A percentile compares a stretch with the other conserved stretches of the same genome.
phyloP scores from a whole-genome alignment of 2,329 filamentous ascomycete genomes.

The Elsinoe ampelina region DNA sequence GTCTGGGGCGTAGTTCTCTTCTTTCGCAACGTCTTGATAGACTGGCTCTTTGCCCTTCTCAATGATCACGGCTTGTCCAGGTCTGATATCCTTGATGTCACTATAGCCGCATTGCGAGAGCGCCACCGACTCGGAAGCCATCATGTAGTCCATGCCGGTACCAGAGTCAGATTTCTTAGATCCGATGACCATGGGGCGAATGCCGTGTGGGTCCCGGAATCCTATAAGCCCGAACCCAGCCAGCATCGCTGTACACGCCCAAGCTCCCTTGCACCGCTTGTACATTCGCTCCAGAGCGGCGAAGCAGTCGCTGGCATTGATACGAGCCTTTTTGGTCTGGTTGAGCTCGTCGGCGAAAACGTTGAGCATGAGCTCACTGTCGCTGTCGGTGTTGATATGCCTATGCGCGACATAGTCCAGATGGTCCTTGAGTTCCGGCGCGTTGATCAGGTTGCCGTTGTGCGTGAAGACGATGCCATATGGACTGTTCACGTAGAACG shows the following conservation, averaged over 20 bases:
- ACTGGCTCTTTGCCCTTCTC: constrained; percentile 65
- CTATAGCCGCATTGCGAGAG: constrained; percentile 71
- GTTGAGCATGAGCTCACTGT: constrained; percentile 81
- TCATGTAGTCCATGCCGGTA: constrained; percentile 69
- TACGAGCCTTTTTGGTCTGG: constrained; percentile 70
- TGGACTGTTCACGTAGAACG: constrained; percentile 81
- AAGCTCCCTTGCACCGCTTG: constrained; percentile 61
- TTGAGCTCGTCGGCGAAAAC: constrained; percentile 76
- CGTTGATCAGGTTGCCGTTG: constrained; percentile 85
- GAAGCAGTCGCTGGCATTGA: constrained; percentile 71
- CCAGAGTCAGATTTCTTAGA: constrained; percentile 59
- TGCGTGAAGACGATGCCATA: constrained; percentile 75
- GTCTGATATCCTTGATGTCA: constrained; percentile 66
- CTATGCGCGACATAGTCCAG: constrained; percentile 71
- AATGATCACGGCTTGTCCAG: constrained; percentile 79
- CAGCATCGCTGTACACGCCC: constrained; percentile 73
- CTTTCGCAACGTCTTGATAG: constrained; percentile 64
- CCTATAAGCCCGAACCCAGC: constrained; percentile 72
- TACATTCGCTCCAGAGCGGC: constrained; percentile 64
- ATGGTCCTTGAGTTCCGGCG: constrained; percentile 57
- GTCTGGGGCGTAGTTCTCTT: constrained; percentile 67
- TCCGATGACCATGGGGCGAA: constrained; percentile 72
- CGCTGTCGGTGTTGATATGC: constrained; percentile 84
- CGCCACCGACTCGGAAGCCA: constrained; percentile 82
- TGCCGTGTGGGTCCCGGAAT: constrained; percentile 71